phyloP scores from a whole-genome alignment of 768 basidiomycete species.

The Tephrocybe sp. region DNA sequence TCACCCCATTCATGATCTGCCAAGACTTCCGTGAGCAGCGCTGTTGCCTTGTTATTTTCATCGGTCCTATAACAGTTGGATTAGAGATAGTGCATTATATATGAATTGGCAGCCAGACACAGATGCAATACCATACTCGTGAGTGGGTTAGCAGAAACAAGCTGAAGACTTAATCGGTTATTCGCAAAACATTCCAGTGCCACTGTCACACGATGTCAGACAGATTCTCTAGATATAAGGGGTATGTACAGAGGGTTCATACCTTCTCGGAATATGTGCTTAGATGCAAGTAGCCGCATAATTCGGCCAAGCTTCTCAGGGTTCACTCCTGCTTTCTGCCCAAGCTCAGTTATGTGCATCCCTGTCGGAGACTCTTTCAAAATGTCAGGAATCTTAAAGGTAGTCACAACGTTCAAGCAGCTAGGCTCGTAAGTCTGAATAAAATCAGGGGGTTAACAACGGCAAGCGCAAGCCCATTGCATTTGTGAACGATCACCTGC shows the following conservation, averaged over 20 bases:
- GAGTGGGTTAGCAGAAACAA: slow-evolving; percentile 31
- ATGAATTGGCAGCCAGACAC: slow-evolving; percentile 19
- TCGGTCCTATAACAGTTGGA: not conserved
- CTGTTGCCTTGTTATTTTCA: not conserved
- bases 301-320: slow-evolving; percentile 36
- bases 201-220: slow-evolving; percentile 23
- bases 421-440: slow-evolving; percentile 30
- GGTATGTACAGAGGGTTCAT: not conserved
- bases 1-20: slow-evolving; percentile 30
- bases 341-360: slow-evolving; percentile 32
- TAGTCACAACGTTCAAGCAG: slow-evolving; percentile 32
- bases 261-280: slow-evolving; percentile 38
- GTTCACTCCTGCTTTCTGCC: slow-evolving; percentile 29
- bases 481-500: slow-evolving; percentile 7
- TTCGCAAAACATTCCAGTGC: slow-evolving; percentile 38
- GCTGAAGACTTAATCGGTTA: slow-evolving; percentile 37
- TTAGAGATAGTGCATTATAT: not conserved
- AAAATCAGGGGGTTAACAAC: not conserved
- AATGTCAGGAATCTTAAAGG: slow-evolving; percentile 37
- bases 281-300: slow-evolving; percentile 38
- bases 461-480: too few relatives aligned
- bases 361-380: slow-evolving; percentile 36
- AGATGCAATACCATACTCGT: slow-evolving; percentile 23
- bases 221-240: too few relatives aligned
- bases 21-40: not conserved